Base-by-base conservation (phyloP, 495 filamentous ascomycete genomes). In the Lineolata rhizophorae region DNA sequence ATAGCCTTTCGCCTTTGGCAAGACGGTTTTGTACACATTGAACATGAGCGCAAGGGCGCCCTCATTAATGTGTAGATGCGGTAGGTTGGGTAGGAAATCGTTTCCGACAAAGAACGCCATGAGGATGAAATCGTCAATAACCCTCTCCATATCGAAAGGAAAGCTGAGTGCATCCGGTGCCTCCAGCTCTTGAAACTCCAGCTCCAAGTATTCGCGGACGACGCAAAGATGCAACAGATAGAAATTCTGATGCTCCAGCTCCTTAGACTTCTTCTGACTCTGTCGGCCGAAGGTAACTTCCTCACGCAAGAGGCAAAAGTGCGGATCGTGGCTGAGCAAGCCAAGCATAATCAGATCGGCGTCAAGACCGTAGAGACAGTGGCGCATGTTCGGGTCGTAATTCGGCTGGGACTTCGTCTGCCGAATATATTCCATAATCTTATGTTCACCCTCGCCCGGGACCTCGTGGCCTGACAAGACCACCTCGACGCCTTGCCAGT, bases 51-150 rank as follows among this genome's bases (percentile, higher is more conserved):
- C 76, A 46, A 95, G 56, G 8, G 90, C 90, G 20, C 90, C 90
- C 50, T 95, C 90, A 53, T 99, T 99, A 54, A 99, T 99, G 55
- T 95, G 90, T 37, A 99, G 56, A 40, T 90, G 79, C 2, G 90
- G 90, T 31, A 99, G 58, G 54, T 95, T 93, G 3, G 90, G 90
- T 45, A 99, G 64, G 55, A 99, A 99, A 56, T 99, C 90, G 51
- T 99, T 99, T 49, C 90, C 90, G 48, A 99, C 82, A 48, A 99
- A 99, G 59, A 99, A 99, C 19, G 82, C 84, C 79, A 99, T 91
- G 26, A 99, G 65, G 47, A 99, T 95, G 53, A 99, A 95, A 59
- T 99, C 87, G 44, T 99, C 90, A 53, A 99, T 94, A 40, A 95
- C 68, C 37, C 76, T 70, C 52, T 99, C 90, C 75, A 95, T 76